These are phyloP conservation scores for Ustanciosporium gigantosporum DNA, from an alignment of 1,284 basidiomycete species.

Conservation along the genomic window DNA sequence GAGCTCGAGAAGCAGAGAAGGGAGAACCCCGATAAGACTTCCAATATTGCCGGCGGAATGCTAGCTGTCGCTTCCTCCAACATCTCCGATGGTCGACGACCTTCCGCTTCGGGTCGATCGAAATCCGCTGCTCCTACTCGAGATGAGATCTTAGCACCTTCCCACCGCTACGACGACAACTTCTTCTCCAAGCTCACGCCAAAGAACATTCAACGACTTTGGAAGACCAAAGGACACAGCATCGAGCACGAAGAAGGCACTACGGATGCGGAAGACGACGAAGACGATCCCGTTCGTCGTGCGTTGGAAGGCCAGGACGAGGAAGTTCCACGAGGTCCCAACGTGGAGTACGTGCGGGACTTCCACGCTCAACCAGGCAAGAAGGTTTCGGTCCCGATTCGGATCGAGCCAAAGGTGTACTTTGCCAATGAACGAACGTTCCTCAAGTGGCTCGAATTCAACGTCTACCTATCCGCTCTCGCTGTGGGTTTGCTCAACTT, in stretches of 20 bases:
- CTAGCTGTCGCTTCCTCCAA: slow-evolving; percentile 19
- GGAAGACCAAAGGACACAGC: slow-evolving; percentile 43
- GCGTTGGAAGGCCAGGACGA: slow-evolving; percentile 57
- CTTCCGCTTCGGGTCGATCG: slow-evolving; percentile 13
- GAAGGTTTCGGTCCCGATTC: slow-evolving; percentile 85
- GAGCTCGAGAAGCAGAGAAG: slow-evolving; percentile 51
- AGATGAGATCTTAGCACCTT: slow-evolving; percentile 56
- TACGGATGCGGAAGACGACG: slow-evolving; percentile 60
- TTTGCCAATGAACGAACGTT: slow-evolving; percentile 90
- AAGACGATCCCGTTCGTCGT: slow-evolving; percentile 53
- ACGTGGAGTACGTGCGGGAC: slow-evolving; percentile 69
- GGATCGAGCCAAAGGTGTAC: slow-evolving; percentile 96
- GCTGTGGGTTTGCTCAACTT: slow-evolving; percentile 73
- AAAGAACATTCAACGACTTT: slow-evolving; percentile 54
- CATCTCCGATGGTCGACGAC: not conserved
- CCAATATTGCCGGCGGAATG: slow-evolving; percentile 28
- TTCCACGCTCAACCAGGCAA: slow-evolving; percentile 86
- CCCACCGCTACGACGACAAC: slow-evolving; percentile 52
- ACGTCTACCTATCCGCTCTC: slow-evolving; percentile 66
- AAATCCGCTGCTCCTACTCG: slow-evolving; percentile 30
- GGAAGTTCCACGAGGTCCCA: slow-evolving; percentile 63
- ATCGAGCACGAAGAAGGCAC: slow-evolving; percentile 31
- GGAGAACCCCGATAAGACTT: slow-evolving; percentile 42
- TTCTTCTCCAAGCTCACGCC: slow-evolving; percentile 59
- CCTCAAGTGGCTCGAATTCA: slow-evolving; percentile 80